Percentiles rank a stretch among this genome's conserved stretches.
These are phyloP conservation scores for Diplogelasinospora grovesii DNA, from an alignment of 495 filamentous ascomycete species.

Conservation along the genomic window DNA sequence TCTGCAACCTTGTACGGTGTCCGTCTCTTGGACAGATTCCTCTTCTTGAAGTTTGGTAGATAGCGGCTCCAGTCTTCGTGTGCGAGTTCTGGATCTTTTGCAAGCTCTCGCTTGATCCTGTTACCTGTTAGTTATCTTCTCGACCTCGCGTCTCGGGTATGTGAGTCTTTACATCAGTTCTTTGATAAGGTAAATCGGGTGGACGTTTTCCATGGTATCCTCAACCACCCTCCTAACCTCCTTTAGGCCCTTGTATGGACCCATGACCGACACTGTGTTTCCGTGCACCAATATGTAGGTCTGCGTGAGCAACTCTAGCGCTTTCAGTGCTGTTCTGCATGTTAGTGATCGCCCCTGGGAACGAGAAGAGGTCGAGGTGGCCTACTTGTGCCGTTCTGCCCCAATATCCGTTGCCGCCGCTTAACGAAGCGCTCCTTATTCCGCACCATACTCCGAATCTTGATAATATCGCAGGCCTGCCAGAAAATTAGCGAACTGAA, in stretches of 20 bases:
- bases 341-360: too few relatives aligned
- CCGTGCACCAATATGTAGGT: constrained; percentile 96
- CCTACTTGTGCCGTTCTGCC: constrained; percentile 40
- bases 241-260: constrained; percentile 85
- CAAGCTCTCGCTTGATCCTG: constrained; percentile 92
- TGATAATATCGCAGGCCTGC: constrained; percentile 98
- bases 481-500: too few relatives aligned
- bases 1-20: constrained; percentile 82
- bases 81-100: constrained; percentile 82
- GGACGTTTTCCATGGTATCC: constrained; percentile 95
- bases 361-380: neutral
- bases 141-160: neutral
- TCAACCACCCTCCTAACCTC: constrained; percentile 85
- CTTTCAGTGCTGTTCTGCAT: constrained; percentile 54
- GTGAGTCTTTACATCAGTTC: constrained; percentile 60
- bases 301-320: constrained; percentile 86
- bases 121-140: constrained; percentile 6
- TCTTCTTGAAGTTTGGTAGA: constrained; percentile 96
- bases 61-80: constrained; percentile 94
- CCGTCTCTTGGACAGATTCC: constrained; percentile 76
- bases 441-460: constrained; percentile 76
- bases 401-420: constrained; percentile 84
- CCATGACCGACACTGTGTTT: constrained; percentile 91
- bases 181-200: constrained; percentile 68
- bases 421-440: constrained; percentile 99